A percentile compares a stretch with the other conserved stretches of the same genome.
Evolutionary conservation across 352 stramenopile species (phyloP).

Genomic region (Globisporangium camurandrum): DNA sequence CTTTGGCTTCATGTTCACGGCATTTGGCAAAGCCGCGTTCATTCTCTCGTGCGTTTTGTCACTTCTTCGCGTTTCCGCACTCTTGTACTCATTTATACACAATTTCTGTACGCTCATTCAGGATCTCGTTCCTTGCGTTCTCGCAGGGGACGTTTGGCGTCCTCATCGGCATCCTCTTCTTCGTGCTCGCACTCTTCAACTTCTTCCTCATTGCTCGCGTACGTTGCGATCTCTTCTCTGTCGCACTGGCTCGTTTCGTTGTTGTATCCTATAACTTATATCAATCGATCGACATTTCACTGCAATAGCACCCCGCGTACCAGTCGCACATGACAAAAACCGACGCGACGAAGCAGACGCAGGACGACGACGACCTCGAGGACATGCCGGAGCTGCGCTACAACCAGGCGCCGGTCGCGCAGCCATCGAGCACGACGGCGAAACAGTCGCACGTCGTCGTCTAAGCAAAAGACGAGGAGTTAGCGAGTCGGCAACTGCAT

Average conservation of each 20-base stretch:
- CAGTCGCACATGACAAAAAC: slow-evolving; percentile 67
- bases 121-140: slow-evolving; percentile 75
- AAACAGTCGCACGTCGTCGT: slow-evolving; percentile 60
- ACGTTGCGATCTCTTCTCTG: slow-evolving; percentile 16
- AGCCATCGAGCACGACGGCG: slow-evolving; percentile 9
- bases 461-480: slow-evolving; percentile 15
- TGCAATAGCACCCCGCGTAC: slow-evolving; percentile 64
- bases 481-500: too few species aligned
- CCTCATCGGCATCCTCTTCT: slow-evolving; percentile 65
- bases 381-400: slow-evolving; percentile 76
- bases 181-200: slow-evolving; percentile 75
- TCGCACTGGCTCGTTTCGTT: slow-evolving; percentile 4
- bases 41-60: slow-evolving; percentile 61
- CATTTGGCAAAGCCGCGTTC: slow-evolving; percentile 73
- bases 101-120: slow-evolving; percentile 13
- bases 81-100: background rate
- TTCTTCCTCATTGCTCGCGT: slow-evolving; percentile 84
- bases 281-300: too few species aligned
- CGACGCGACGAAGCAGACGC: slow-evolving; percentile 37
- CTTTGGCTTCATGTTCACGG: slow-evolving; percentile 87
- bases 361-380: slow-evolving; percentile 58
- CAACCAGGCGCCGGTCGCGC: slow-evolving; percentile 44
- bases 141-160: slow-evolving; percentile 76
- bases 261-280: too few species aligned
- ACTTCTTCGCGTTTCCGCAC: background rate